phyloP scores from a whole-genome alignment of 805 yeast genomes.

The Candida nanaspora region DNA sequence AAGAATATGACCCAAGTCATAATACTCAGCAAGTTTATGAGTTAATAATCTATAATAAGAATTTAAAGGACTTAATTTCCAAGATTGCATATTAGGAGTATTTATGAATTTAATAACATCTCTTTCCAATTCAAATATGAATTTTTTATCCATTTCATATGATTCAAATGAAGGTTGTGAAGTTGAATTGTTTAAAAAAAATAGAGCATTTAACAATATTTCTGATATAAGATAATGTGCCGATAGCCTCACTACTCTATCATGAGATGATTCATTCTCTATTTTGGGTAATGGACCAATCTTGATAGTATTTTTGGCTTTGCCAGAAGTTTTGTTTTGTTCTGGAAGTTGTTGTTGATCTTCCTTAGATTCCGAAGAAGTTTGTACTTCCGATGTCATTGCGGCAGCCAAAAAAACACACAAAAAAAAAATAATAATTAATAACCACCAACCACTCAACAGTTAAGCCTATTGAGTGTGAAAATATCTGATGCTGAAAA shows the following conservation, averaged over 20 bases:
- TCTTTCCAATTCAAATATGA: constrained; percentile 42
- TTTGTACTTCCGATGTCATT: too few species aligned
- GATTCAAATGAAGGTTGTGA: background rate
- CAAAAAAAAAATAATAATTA: too few species aligned
- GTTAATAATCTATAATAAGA: constrained; percentile 61
- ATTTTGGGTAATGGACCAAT: background rate
- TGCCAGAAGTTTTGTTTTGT: background rate
- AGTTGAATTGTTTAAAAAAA: constrained; percentile 11
- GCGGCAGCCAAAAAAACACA: too few species aligned
- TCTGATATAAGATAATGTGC: constrained; percentile 17
- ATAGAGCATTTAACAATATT: constrained; percentile 23
- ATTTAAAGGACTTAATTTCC: constrained; percentile 49
- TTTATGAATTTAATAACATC: constrained; percentile 39
- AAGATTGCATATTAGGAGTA: constrained; percentile 30
- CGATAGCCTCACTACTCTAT: background rate
- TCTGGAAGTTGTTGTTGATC: too few species aligned
- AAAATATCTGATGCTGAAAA: too few species aligned
- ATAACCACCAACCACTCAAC: too few species aligned
- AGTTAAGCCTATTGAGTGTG: too few species aligned
- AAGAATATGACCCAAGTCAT: constrained; percentile 49
- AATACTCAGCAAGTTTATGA: constrained; percentile 66
- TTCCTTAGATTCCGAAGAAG: too few species aligned
- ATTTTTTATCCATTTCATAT: constrained; percentile 32
- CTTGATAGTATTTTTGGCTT: too few species aligned
- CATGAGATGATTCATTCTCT: background rate